Conservation (phyloP, 139 green algal species). For the Gonium pectorale region DNA sequence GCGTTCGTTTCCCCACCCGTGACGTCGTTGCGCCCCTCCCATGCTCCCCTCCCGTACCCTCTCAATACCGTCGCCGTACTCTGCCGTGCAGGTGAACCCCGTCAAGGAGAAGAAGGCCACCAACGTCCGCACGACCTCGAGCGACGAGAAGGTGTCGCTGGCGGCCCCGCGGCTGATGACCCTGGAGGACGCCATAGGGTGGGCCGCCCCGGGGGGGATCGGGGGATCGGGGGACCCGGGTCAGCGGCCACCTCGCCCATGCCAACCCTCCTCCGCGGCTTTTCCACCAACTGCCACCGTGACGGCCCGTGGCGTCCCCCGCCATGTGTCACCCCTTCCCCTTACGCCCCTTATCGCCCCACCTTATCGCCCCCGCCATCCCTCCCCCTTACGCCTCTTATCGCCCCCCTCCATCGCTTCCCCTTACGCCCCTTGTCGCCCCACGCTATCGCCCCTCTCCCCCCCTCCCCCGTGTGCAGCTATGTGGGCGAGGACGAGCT, state of each 20-base stretch:
- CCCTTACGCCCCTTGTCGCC: too few species aligned
- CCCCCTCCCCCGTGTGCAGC: constrained; percentile 17
- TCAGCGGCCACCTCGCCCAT: too few species aligned
- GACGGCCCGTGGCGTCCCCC: too few species aligned
- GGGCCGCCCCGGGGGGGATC: not conserved
- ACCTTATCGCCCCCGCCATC: too few species aligned
- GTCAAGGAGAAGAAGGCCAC: constrained; percentile 88
- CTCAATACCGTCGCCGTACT: not conserved
- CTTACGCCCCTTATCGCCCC: too few species aligned
- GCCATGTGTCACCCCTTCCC: too few species aligned
- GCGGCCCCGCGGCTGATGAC: constrained; percentile 72
- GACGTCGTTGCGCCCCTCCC: not conserved
- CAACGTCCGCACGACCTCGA: constrained; percentile 81
- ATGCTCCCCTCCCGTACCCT: not conserved
- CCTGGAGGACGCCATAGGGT: constrained; percentile 89
- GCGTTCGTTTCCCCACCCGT: not conserved
- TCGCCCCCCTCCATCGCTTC: too few species aligned
- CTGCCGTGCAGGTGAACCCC: constrained; percentile 75
- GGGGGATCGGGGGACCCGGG: not conserved
- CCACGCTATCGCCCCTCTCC: not conserved
- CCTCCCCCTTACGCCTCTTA: too few species aligned
- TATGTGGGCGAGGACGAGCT: constrained; percentile 89
- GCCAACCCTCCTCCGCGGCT: too few species aligned
- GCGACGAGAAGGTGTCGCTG: constrained; percentile 84
- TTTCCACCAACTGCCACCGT: too few species aligned